Evolutionary conservation across 2,329 filamentous ascomycete species (phyloP).

Genomic region (Cercospora sojina): DNA sequence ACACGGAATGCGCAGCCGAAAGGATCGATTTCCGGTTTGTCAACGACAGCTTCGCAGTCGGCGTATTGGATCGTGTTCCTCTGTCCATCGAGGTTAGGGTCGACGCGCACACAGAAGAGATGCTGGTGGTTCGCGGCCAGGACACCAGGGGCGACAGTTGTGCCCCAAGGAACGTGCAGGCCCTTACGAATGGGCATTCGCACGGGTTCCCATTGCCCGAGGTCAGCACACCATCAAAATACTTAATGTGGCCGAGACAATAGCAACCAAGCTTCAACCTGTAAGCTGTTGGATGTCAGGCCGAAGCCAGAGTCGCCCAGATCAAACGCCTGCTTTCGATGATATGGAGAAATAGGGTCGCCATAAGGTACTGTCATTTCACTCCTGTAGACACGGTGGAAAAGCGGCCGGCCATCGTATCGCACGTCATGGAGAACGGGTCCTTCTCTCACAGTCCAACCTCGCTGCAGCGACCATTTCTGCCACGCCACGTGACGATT

Average conservation of each 20-base stretch:
- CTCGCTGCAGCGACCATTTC: constrained; percentile 38
- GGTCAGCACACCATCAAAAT: constrained; percentile 3
- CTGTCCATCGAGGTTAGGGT: constrained; percentile 50
- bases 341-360: constrained; percentile 66
- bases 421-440: constrained; percentile 58
- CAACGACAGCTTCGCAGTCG: background rate
- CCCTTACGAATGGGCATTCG: constrained; percentile 70
- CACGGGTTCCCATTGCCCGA: constrained; percentile 65
- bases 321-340: constrained; percentile 70
- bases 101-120: constrained; percentile 61
- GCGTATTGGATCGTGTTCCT: constrained; percentile 50
- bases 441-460: too few relatives aligned
- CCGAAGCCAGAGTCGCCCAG: constrained; percentile 66
- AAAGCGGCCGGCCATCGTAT: constrained; percentile 55
- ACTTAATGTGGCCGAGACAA: too few relatives aligned
- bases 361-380: constrained; percentile 66
- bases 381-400: constrained; percentile 65
- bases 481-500: constrained; percentile 47
- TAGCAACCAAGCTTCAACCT: constrained; percentile 56
- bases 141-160: constrained; percentile 67
- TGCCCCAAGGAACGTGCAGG: constrained; percentile 65
- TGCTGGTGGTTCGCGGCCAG: constrained; percentile 73
- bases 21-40: background rate
- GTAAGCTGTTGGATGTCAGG: constrained; percentile 68
- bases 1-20: background rate